Conservation (phyloP, 2,329 filamentous ascomycete genomes). For the Cadophora luteo-olivacea region DNA sequence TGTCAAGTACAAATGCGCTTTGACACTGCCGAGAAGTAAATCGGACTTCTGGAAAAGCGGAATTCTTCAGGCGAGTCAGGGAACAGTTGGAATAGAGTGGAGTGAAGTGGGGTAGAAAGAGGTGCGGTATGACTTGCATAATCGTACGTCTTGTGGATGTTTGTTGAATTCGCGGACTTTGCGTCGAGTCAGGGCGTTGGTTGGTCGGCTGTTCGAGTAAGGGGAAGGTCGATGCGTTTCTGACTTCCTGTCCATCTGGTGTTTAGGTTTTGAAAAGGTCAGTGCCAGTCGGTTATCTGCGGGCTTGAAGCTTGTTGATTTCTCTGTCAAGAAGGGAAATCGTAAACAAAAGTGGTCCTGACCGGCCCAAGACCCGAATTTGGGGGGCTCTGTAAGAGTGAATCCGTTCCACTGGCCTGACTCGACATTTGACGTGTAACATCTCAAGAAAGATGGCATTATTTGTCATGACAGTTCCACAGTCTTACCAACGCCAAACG, state of each 20-base stretch:
- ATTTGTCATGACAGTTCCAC: not conserved
- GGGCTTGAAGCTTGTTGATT: not conserved
- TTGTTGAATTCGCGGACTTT: not conserved
- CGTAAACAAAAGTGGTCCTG: too few relatives aligned
- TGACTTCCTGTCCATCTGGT: not conserved
- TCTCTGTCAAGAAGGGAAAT: not conserved
- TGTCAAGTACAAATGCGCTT: not conserved
- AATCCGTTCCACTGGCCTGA: not conserved
- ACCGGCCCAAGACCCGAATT: too few relatives aligned
- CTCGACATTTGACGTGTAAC: not conserved
- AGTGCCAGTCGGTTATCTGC: not conserved
- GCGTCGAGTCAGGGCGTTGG: slow-evolving; percentile 4
- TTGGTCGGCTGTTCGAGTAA: slow-evolving; percentile 7
- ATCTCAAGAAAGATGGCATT: not conserved
- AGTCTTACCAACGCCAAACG: not conserved
- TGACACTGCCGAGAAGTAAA: not conserved
- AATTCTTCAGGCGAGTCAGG: not conserved
- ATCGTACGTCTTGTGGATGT: not conserved
- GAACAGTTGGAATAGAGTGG: too few relatives aligned
- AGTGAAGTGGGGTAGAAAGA: not conserved
- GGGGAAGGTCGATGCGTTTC: not conserved
- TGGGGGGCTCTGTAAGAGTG: too few relatives aligned
- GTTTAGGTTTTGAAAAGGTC: not conserved
- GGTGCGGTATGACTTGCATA: slow-evolving; percentile 14
- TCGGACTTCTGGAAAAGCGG: not conserved